Evolutionary conservation across 2,329 filamentous ascomycete genomes (phyloP), one percentile per base, ranked within the genome.

Genomic region (Phialophora tarda): DNA sequence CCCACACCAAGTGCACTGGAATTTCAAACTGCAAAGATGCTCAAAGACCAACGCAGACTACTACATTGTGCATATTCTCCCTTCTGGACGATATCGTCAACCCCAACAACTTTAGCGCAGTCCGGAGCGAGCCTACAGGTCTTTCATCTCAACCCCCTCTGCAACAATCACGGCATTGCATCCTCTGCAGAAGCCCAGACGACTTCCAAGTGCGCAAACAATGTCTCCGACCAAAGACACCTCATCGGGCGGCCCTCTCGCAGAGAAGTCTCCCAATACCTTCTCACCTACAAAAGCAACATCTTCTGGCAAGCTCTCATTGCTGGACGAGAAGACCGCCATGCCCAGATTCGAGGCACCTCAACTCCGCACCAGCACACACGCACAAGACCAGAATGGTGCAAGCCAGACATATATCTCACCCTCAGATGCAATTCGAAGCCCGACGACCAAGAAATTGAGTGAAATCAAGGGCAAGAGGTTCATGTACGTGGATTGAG

Each of bases 381-480:
- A 44, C n/a, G 10, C 3, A 14, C 56, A 32, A 14, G n/a, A 50
- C 14, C 47, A 28, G 57, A 30, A 57, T 53, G 66, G 14, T n/a
- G 51, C 21, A 56, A 71, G n/a, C 30, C 62, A 70, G 51, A 76
- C 77, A 53, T 83, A 83, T 68, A 76, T 83, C 64, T 83, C 81
- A 41, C 82, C 82, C 0, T 82, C 81, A 3, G 82, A 83, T 69
- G 78, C 80, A 47, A 80, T 83, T 58, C 81, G 82, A 77, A 82
- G 80, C 59, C 82, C 82, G 3, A 82, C 81, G 66, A 82, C 81
- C 30, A 81, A 82, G 76, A 83, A 83, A 62, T 63, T 83, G 73
- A 81, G 78, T 59, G 78, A 82, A 64, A 74, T 83, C 62, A 83
- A 83, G 77, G 79, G 79, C 44, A 82, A 82, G 77, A 77, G 80